Conservation (phyloP, 139 green algal species). For the Micractinium conductrix region DNA sequence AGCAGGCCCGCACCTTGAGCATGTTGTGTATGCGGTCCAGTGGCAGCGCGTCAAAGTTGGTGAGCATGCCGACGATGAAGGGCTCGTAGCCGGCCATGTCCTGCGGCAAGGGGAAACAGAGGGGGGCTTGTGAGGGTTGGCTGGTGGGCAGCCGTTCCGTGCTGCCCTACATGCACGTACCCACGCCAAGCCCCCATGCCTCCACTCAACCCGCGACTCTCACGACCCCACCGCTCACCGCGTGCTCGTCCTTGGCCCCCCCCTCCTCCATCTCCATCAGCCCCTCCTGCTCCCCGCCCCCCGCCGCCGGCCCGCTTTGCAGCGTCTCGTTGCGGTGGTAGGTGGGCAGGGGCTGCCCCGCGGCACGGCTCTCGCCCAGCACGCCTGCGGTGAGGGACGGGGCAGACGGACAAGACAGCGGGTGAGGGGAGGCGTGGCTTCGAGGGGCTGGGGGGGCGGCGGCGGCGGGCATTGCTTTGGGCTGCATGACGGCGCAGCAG, state of each 20-base stretch:
- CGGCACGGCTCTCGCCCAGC: constrained; percentile 22
- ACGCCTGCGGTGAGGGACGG: constrained; percentile 9
- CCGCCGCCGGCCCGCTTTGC: neutral
- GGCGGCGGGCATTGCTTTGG: no score
- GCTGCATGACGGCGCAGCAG: no score
- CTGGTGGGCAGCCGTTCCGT: neutral
- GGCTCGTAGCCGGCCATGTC: constrained; percentile 78
- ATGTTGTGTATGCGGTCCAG: constrained; percentile 94
- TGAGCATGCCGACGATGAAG: constrained; percentile 92
- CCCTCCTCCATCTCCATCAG: constrained; percentile 33
- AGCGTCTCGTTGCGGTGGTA: constrained; percentile 54
- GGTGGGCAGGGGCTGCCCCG: constrained; percentile 19
- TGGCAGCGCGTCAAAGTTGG: constrained; percentile 85
- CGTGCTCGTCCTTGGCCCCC: neutral
- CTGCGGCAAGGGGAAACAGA: constrained; percentile 2
- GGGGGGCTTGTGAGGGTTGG: neutral
- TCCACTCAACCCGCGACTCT: neutral
- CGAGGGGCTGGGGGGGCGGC: no score
- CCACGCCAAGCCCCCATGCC: neutral
- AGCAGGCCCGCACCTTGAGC: no score
- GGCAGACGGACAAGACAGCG: neutral
- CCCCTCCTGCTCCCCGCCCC: constrained; percentile 20
- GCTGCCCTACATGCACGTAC: neutral
- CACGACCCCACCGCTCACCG: constrained; percentile 6
- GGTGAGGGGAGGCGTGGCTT: neutral